Evolutionary conservation across 1,139 yeast species (phyloP).

Genomic region (Lodderomyces orthopsilosis): DNA sequence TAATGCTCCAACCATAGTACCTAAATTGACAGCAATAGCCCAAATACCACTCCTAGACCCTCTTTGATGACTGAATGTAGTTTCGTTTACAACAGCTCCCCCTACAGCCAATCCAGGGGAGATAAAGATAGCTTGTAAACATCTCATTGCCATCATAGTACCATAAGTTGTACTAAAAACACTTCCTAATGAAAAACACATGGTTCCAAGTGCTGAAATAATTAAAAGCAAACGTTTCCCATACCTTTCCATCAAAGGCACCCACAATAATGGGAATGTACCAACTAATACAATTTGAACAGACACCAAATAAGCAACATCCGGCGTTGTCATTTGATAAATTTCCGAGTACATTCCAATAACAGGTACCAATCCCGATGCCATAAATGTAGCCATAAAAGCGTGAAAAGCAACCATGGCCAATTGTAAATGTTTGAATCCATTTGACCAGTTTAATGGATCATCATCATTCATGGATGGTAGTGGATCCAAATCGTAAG

Average conservation of each 20-base stretch:
- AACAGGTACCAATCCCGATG: constrained; percentile 21
- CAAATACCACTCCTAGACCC: constrained; percentile 22
- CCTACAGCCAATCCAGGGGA: constrained; percentile 21
- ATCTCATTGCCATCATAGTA: constrained; percentile 18
- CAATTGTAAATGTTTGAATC: constrained; percentile 15
- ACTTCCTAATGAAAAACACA: constrained; percentile 19
- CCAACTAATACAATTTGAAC: constrained; percentile 20
- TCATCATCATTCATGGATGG: constrained; percentile 19
- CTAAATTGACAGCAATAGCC: constrained; percentile 20
- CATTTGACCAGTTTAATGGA: constrained; percentile 19
- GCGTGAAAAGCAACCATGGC: constrained; percentile 20
- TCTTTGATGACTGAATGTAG: constrained; percentile 21
- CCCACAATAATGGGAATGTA: constrained; percentile 20
- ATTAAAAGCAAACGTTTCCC: constrained; percentile 18
- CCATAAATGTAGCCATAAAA: constrained; percentile 20
- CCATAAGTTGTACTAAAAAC: constrained; percentile 16
- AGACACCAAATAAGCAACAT: constrained; percentile 17
- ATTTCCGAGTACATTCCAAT: constrained; percentile 15
- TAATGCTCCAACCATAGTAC: constrained; percentile 21
- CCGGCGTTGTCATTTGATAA: constrained; percentile 15
- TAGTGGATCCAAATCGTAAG: constrained; percentile 17
- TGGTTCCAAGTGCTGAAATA: constrained; percentile 16
- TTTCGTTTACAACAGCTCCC: constrained; percentile 18
- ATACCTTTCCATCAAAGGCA: constrained; percentile 20
- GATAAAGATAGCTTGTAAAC: constrained; percentile 19